Evolutionary conservation across 352 stramenopile species (phyloP).

Genomic region (Elongisporangium senticosum): DNA sequence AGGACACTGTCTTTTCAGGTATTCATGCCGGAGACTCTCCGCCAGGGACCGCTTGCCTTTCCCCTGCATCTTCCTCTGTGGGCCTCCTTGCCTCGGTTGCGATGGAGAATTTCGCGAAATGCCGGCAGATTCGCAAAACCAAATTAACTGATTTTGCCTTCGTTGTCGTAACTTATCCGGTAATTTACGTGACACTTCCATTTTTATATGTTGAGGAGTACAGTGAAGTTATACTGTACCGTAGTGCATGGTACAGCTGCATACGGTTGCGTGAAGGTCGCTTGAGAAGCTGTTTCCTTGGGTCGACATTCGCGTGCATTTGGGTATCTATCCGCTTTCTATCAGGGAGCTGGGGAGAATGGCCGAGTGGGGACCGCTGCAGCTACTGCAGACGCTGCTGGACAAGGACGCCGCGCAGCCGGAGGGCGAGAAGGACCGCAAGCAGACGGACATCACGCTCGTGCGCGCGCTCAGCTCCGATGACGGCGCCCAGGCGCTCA

Average conservation of each 20-base stretch:
- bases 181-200: not conserved
- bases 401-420: slow-evolving; percentile 6
- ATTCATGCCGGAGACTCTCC: no score
- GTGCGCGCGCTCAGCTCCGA: slow-evolving; percentile 32
- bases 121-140: no score
- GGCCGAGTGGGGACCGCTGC: slow-evolving; percentile 42
- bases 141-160: no score
- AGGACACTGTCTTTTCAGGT: no score
- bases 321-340: not conserved
- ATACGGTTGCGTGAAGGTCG: not conserved
- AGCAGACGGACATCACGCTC: slow-evolving; percentile 43
- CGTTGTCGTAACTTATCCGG: no score
- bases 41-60: no score
- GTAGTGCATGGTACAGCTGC: not conserved
- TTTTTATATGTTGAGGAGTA: not conserved
- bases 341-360: not conserved
- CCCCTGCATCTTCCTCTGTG: no score
- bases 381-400: slow-evolving; percentile 35
- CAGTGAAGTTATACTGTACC: not conserved
- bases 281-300: not conserved
- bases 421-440: slow-evolving; percentile 35
- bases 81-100: no score
- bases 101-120: no score
- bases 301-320: not conserved
- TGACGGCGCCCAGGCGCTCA: slow-evolving; percentile 39